Base-by-base conservation (phyloP, 2,329 filamentous ascomycete species). In the Cercospora janseana region DNA sequence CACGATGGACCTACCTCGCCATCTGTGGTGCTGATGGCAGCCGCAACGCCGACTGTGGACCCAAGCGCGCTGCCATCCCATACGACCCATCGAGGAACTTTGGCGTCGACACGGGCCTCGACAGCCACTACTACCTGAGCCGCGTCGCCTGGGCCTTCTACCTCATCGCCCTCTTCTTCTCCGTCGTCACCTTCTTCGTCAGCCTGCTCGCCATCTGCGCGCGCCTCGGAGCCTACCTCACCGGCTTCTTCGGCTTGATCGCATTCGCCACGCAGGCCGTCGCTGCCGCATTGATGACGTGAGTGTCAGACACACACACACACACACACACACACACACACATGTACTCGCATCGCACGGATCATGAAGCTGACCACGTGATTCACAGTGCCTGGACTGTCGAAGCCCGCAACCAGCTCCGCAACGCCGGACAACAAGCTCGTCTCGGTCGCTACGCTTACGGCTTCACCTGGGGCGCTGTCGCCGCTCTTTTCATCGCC, bases 101-200 rank as follows among this genome's bases (percentile, higher is more conserved):
- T 64, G 73, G 70, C 60, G 82, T 79, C 15, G 70, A 69, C 2
- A 56, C 63, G 1, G 78, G 78, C 51, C 70, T 85, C 28, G 76
- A 82, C 60, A 80, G 75, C 56, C 95, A 84, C 76, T 97, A 79
- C 74, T 88, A 90, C 72, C 78, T 93, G 66, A 94, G 89, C 74
- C 82, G 92, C 31, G 95, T 96, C 75, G 86, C 88, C 69, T 97
- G 92, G 80, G 88, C 91, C 28, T 93, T 95, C 71, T 87, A 87
- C 74, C 75, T 97, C 49, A 85, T 97, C 59, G 82, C 83, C 13
- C 79, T 96, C 28, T n/a, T n/a, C n/a, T n/a, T n/a, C n/a, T n/a
- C 81, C 56, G 77, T 80, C 40, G 49, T 82, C 20, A 81, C 85
- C 55, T 82, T 91, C 66, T 79, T 89, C 69, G 72, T 78, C 8